These are phyloP conservation scores for Akanthomyces lecanii DNA, from an alignment of 2,329 filamentous ascomycete species.

Conservation along the genomic window DNA sequence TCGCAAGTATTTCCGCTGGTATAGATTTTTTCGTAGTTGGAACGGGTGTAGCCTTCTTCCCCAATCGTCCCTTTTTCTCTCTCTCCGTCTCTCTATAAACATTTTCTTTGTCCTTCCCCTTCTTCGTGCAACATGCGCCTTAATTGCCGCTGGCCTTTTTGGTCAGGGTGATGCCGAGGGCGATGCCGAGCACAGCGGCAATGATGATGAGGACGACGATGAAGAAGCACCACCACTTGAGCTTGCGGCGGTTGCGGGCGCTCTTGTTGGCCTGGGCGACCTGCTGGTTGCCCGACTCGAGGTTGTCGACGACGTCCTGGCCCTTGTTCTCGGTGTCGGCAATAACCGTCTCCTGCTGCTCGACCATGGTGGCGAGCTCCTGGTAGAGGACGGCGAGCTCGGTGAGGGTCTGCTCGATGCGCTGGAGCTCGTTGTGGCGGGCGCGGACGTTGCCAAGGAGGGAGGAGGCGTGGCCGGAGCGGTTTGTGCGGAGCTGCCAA, in stretches of 20 bases:
- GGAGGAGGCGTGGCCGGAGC: conserved; percentile 65
- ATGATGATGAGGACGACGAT: conserved; percentile 57
- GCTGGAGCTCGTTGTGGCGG: conserved; percentile 77
- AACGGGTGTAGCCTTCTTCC: neutral
- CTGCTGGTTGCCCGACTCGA: conserved; percentile 65
- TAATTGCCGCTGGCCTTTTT: conserved; percentile 16
- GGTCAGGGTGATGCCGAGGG: conserved; percentile 45
- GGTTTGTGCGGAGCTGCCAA: conserved; percentile 66
- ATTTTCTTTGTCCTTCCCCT: too few species aligned
- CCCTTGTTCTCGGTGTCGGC: conserved; percentile 61
- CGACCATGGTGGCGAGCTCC: conserved; percentile 69
- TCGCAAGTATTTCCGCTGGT: neutral
- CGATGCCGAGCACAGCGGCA: conserved; percentile 51
- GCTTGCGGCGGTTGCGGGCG: conserved; percentile 63
- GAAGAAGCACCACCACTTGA: conserved; percentile 77
- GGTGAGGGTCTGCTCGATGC: conserved; percentile 69
- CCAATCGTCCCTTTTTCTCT: neutral
- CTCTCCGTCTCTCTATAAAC: too few species aligned
- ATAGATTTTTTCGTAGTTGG: neutral
- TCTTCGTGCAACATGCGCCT: too few species aligned
- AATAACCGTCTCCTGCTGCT: conserved; percentile 65
- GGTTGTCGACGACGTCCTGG: conserved; percentile 59
- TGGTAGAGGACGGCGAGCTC: conserved; percentile 69
- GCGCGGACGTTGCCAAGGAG: conserved; percentile 75
- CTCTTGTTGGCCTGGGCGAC: conserved; percentile 64